Evolutionary conservation across 148 eudicot genomes (phyloP).

Genomic region (Mesembryanthemum crystallinum): DNA sequence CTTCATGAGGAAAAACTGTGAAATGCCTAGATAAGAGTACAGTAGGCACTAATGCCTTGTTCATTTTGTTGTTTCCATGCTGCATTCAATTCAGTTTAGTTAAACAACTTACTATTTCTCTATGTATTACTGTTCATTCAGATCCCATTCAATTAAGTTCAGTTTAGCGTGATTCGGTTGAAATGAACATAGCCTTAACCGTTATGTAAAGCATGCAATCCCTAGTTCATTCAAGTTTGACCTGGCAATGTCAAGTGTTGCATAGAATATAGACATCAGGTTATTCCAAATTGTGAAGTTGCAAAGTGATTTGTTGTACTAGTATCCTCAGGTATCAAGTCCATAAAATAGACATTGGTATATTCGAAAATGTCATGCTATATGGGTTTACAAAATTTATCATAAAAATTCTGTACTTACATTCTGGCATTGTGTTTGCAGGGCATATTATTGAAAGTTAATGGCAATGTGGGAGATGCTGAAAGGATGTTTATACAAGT

Average conservation of each 20-base stretch:
- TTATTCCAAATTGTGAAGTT: too few relatives aligned
- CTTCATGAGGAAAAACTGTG: background rate
- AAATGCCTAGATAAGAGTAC: background rate
- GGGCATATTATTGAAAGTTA: slow-evolving; percentile 87
- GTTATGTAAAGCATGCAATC: background rate
- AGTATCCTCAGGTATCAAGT: background rate
- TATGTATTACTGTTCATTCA: too few relatives aligned
- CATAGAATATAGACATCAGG: background rate
- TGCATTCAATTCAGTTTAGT: too few relatives aligned
- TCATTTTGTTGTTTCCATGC: too few relatives aligned
- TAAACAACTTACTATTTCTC: too few relatives aligned
- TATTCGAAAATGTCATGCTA: too few relatives aligned
- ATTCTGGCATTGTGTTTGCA: slow-evolving; percentile 35
- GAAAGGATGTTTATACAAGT: slow-evolving; percentile 99
- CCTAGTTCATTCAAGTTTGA: background rate
- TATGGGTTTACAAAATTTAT: background rate
- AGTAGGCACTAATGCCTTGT: background rate
- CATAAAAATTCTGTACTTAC: background rate
- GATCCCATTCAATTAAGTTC: background rate
- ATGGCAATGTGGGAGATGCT: slow-evolving; percentile 80
- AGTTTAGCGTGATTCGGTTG: too few relatives aligned
- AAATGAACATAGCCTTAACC: too few relatives aligned
- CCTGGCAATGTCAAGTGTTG: background rate
- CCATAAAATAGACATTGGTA: background rate
- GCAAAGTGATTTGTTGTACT: too few relatives aligned